Percentiles rank a stretch among this genome's conserved stretches.
Evolutionary conservation across 2,329 filamentous ascomycete species (phyloP).

Genomic region (Catunica adiposa): DNA sequence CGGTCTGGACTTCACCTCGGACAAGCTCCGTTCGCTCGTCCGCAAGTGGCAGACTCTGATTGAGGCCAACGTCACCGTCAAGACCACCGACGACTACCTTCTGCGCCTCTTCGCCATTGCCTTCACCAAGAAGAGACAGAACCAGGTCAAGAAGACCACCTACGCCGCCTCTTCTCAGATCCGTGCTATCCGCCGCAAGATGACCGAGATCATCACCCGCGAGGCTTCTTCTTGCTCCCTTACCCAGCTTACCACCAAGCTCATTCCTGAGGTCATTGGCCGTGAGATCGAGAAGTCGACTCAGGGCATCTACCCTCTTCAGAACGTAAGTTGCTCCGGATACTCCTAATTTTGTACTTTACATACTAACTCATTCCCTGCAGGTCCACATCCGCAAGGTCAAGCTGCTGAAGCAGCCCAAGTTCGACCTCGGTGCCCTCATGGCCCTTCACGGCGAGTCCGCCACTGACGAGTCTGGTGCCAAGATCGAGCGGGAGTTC

Average conservation of each 20-base stretch:
- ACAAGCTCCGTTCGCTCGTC: slow-evolving; percentile 97
- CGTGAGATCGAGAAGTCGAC: slow-evolving; percentile 99
- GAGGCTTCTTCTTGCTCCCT: slow-evolving; percentile 91
- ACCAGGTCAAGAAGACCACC: slow-evolving; percentile 99
- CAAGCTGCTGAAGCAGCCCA: slow-evolving; percentile 95
- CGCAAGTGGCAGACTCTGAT: slow-evolving; percentile 99
- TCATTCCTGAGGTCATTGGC: slow-evolving; percentile 98
- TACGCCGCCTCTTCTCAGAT: slow-evolving; percentile 96
- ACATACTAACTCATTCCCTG: slow-evolving; percentile 21
- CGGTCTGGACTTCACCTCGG: slow-evolving; percentile 98
- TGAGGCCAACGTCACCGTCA: slow-evolving; percentile 98
- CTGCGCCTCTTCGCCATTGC: slow-evolving; percentile 97
- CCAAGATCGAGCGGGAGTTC: slow-evolving; percentile 99
- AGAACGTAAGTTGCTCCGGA: slow-evolving; percentile 60
- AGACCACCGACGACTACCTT: slow-evolving; percentile 99
- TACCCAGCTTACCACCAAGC: slow-evolving; percentile 91
- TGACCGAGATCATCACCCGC: slow-evolving; percentile 96
- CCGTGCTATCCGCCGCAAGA: slow-evolving; percentile 97
- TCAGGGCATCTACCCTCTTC: slow-evolving; percentile 98
- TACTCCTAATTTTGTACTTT: neutral
- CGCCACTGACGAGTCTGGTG: slow-evolving; percentile 83
- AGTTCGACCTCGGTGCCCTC: slow-evolving; percentile 95
- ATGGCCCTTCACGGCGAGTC: slow-evolving; percentile 97
- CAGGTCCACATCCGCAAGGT: slow-evolving; percentile 99
- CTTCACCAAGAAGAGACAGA: slow-evolving; percentile 97